Evolutionary conservation across 257 asterid genomes (phyloP).

Genomic region (Cinchona pubescens): DNA sequence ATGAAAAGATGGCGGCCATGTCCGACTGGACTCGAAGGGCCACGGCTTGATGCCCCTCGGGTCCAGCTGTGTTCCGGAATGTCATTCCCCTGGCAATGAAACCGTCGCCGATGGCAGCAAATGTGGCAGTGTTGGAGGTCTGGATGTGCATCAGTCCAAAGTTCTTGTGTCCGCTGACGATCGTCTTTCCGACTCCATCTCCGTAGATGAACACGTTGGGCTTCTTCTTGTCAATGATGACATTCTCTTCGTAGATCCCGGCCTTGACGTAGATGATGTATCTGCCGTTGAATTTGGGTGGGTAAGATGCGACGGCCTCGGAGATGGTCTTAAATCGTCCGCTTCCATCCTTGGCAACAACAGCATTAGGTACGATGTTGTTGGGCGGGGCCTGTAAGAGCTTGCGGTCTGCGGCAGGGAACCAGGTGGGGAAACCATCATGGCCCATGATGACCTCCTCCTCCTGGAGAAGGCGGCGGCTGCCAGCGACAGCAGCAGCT

Average conservation of each 20-base stretch:
- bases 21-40: slow-evolving; percentile 55
- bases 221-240: slow-evolving; percentile 45
- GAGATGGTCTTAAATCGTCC: slow-evolving; percentile 48
- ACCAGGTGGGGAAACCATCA: slow-evolving; percentile 55
- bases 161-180: slow-evolving; percentile 48
- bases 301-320: slow-evolving; percentile 52
- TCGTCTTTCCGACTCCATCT: slow-evolving; percentile 66
- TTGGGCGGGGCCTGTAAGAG: slow-evolving; percentile 28
- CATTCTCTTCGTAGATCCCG: slow-evolving; percentile 54
- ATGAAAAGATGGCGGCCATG: slow-evolving; percentile 47
- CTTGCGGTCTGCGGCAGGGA: slow-evolving; percentile 51
- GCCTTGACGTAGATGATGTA: slow-evolving; percentile 62
- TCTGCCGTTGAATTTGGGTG: slow-evolving; percentile 42
- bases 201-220: slow-evolving; percentile 61
- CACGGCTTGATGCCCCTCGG: slow-evolving; percentile 66
- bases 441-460: slow-evolving; percentile 14
- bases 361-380: slow-evolving; percentile 34
- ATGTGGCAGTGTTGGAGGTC: slow-evolving; percentile 63
- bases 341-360: slow-evolving; percentile 69
- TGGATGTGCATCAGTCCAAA: slow-evolving; percentile 16
- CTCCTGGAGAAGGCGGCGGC: slow-evolving; percentile 28
- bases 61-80: slow-evolving; percentile 65
- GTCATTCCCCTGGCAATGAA: slow-evolving; percentile 58
- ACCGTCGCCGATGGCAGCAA: slow-evolving; percentile 41
- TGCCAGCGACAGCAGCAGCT: not conserved